Evolutionary conservation across 257 asterid genomes (phyloP), one percentile per base, ranked within the genome.

Genomic region (Anisodus acutangulus): DNA sequence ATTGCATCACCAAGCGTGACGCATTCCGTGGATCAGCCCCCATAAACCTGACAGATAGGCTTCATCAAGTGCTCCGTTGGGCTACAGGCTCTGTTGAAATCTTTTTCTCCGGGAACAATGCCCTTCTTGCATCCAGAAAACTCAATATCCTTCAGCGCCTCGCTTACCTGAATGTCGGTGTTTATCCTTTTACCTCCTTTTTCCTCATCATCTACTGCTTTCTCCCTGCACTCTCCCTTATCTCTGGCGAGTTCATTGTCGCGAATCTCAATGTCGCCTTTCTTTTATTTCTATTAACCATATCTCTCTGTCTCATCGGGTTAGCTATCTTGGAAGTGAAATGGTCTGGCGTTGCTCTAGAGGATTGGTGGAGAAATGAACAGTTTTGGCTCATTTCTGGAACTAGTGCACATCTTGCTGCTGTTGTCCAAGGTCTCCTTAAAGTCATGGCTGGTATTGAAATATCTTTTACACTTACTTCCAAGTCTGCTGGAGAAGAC

Each of bases 11-110:
- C 8, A 89, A 88, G 76, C 83, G 90, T 1, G 92, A 89, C 6
- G 92, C 92, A 0, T 89, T 89, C 72, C 92, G 89, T 0, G 92
- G 92, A 54, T 84, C 92, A 16, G 92, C 92, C 3, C 92, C 90
- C 10, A 88, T 89, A 60, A 89, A 89, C 39, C 88, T 89, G 70
- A 89, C 92, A 6, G 92, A 89, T 47, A 85, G 90, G 72, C 86
- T 89, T 17, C 90, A 89, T 39, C 91, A 90, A 49, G 91, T 88
- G 47, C 90, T 90, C 11, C 90, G 91, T 0, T 90, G 91, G 92
- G 91, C 91, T 2, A 86, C 91, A 2, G 92, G 90, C 5, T 90
- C 92, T 1, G 92, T 90, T 6, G 92, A 90, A 83, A 90, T 90
- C 47, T 88, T 90, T 86, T 90, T 90, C 81, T 90, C 91, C 6